Evolutionary conservation across 148 eudicot genomes (phyloP).

Genomic region (Heliosperma pusillum): DNA sequence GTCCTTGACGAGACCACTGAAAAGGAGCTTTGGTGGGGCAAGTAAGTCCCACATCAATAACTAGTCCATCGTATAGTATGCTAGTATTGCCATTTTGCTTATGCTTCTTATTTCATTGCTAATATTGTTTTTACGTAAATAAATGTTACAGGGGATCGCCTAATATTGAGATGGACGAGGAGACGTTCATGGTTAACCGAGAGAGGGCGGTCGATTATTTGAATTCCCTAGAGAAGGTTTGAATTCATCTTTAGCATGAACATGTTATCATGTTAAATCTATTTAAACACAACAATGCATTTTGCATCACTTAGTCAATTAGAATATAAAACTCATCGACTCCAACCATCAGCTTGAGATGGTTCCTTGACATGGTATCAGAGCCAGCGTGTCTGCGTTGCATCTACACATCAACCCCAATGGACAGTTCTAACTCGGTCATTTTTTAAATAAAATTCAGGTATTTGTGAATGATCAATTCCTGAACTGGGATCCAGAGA

Average conservation of each 20-base stretch:
- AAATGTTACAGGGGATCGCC: slow-evolving; percentile 76
- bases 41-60: slow-evolving; percentile 48
- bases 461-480: slow-evolving; percentile 88
- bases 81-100: not conserved
- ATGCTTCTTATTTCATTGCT: not conserved
- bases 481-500: slow-evolving; percentile 82
- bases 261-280: not conserved
- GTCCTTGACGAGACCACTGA: slow-evolving; percentile 70
- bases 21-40: slow-evolving; percentile 97
- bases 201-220: slow-evolving; percentile 97
- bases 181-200: slow-evolving; percentile 86
- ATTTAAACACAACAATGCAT: too few species aligned
- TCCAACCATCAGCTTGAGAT: too few species aligned
- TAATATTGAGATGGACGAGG: slow-evolving; percentile 97
- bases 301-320: too few species aligned
- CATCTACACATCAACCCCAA: too few species aligned
- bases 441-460: slow-evolving; percentile 46
- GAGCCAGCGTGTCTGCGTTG: too few species aligned
- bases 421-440: too few species aligned
- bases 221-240: slow-evolving; percentile 89
- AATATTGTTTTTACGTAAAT: slow-evolving; percentile 1
- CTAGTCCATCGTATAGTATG: too few species aligned
- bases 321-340: too few species aligned
- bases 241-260: not conserved
- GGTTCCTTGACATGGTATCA: too few species aligned